These are phyloP conservation scores for Colletotrichum salicis DNA, from an alignment of 2,329 filamentous ascomycete genomes.

Conservation along the genomic window DNA sequence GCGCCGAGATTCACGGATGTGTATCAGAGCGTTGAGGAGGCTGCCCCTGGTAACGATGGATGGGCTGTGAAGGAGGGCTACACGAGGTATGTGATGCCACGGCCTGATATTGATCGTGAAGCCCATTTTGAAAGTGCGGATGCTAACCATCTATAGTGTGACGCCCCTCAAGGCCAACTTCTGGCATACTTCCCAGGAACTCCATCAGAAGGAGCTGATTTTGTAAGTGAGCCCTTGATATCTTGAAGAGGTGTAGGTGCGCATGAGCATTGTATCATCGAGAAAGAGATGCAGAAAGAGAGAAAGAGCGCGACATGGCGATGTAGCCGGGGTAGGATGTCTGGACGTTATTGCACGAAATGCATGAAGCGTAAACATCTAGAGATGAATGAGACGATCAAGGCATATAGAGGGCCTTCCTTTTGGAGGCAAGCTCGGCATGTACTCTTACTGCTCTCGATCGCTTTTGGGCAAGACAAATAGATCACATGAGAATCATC, in stretches of 20 bases:
- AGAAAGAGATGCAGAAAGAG: background rate
- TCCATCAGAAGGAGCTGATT: slow-evolving; percentile 78
- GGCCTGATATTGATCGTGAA: slow-evolving; percentile 14
- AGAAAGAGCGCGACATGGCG: slow-evolving; percentile 19
- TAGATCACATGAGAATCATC: slow-evolving; percentile 13
- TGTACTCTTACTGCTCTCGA: slow-evolving; percentile 33
- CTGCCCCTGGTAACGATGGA: slow-evolving; percentile 85
- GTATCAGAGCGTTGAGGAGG: slow-evolving; percentile 84
- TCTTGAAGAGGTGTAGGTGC: background rate
- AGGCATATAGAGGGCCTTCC: slow-evolving; percentile 12
- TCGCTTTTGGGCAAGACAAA: slow-evolving; percentile 7
- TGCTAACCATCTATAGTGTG: slow-evolving; percentile 65
- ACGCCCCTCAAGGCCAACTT: slow-evolving; percentile 95
- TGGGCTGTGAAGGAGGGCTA: slow-evolving; percentile 90
- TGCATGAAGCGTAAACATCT: background rate
- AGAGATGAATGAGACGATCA: background rate
- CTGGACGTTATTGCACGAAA: slow-evolving; percentile 6
- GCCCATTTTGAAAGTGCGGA: background rate
- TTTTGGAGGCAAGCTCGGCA: slow-evolving; percentile 14
- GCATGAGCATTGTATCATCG: background rate
- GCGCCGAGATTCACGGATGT: slow-evolving; percentile 88
- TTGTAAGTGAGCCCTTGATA: slow-evolving; percentile 73
- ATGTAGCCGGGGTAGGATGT: slow-evolving; percentile 29
- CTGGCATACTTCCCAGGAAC: slow-evolving; percentile 75
- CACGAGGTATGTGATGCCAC: slow-evolving; percentile 72